Percentiles rank a stretch among this genome's conserved stretches.
Evolutionary conservation across 2,329 filamentous ascomycete species (phyloP).

Genomic region (Neofusicoccum parvum): DNA sequence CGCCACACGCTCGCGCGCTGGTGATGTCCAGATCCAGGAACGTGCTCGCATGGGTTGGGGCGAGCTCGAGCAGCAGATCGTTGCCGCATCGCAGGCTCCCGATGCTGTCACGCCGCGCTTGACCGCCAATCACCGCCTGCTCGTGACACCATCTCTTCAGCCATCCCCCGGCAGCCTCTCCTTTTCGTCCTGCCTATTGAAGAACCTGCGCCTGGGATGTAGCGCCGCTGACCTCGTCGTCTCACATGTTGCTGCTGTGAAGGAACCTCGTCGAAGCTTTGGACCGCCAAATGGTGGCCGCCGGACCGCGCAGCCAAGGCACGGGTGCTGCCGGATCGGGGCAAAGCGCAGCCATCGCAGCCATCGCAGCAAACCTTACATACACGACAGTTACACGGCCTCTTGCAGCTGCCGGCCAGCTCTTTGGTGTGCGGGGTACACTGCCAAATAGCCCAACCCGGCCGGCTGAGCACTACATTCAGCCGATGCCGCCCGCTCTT

Average conservation of each 20-base stretch:
- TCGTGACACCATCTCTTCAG: neutral
- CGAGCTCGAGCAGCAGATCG: conserved; percentile 2
- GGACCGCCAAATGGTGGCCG: neutral
- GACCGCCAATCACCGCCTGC: conserved; percentile 8
- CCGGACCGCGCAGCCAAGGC: too few species aligned
- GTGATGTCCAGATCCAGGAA: conserved; percentile 14
- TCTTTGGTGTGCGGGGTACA: neutral
- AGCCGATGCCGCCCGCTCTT: neutral
- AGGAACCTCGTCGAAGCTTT: neutral
- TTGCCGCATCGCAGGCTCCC: neutral
- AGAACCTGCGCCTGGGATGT: neutral
- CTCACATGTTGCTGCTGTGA: neutral
- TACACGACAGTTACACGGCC: neutral
- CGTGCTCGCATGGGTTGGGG: conserved; percentile 6
- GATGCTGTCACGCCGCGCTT: conserved; percentile 5
- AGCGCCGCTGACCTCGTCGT: conserved; percentile 6
- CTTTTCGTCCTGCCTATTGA: neutral
- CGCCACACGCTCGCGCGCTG: neutral
- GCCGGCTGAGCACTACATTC: neutral
- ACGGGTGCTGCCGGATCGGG: neutral
- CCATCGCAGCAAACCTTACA: conserved; percentile 7
- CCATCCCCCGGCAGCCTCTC: neutral
- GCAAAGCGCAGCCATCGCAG: conserved; percentile 5
- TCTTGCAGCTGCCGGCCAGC: neutral
- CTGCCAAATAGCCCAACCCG: neutral